phyloP scores from a whole-genome alignment of 129 eudicot species.

The Lactuca saligna region DNA sequence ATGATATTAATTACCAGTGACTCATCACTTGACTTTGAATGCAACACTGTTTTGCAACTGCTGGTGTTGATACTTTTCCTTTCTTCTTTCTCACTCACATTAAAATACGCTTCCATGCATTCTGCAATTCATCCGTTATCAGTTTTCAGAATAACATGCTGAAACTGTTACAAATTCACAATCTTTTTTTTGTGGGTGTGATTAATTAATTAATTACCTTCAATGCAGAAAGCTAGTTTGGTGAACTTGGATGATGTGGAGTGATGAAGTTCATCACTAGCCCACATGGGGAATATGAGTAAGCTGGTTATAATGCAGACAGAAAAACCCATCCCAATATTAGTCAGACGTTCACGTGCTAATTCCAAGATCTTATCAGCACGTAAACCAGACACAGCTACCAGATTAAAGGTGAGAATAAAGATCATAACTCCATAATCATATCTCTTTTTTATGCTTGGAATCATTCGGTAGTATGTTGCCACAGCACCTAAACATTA shows the following conservation, averaged over 20 bases:
- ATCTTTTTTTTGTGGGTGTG: not conserved
- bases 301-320: constrained; percentile 66
- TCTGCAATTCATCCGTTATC: constrained; percentile 38
- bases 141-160: constrained; percentile 1
- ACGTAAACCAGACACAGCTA: constrained; percentile 68
- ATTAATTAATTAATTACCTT: constrained; percentile 40
- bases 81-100: constrained; percentile 40
- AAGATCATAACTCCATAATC: constrained; percentile 81
- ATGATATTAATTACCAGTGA: constrained; percentile 57
- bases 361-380: constrained; percentile 56
- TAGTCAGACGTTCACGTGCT: constrained; percentile 59
- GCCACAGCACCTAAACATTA: constrained; percentile 56
- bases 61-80: constrained; percentile 23
- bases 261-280: constrained; percentile 74
- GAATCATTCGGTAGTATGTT: constrained; percentile 67
- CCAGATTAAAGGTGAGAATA: constrained; percentile 75
- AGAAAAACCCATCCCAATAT: constrained; percentile 72
- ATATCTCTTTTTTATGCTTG: constrained; percentile 59
- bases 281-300: constrained; percentile 77
- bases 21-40: constrained; percentile 79
- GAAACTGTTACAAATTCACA: constrained; percentile 6
- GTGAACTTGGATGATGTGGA: constrained; percentile 56
- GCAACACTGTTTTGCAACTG: constrained; percentile 66
- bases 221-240: constrained; percentile 56
- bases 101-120: constrained; percentile 70